Evolutionary conservation across 2,329 filamentous ascomycete genomes (phyloP), one percentile per base, ranked within the genome.

Genomic region (Paracoccidioides brasiliensis): DNA sequence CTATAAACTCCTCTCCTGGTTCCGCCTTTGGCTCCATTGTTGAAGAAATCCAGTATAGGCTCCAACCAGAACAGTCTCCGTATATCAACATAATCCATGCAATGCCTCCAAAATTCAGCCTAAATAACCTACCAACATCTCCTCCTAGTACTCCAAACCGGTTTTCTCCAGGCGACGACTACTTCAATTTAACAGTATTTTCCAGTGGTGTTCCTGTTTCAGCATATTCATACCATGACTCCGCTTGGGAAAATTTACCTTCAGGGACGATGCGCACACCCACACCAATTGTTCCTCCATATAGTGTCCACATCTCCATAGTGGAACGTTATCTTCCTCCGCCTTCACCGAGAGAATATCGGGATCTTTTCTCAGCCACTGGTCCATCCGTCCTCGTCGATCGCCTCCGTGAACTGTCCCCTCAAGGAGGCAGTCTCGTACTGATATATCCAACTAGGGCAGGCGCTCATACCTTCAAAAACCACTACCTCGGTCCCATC

Each of bases 311-410:
- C 55, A 70, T 84, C 43, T 79, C 80, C 1, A 73, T 84, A 10
- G 74, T 84, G 3, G 82, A 85, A 67, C 78, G 82, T 41, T 84
- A 82, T 65, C 80, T 85, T n/a, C 82, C 82, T 15, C 81, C 82
- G 2, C 76, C 80, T 0, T 81, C 76, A 28, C 64, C 70, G 0
- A 75, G 79, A 60, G 82, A 85, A 63, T 82, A 81, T 57, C 67
- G 72, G 37, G 77, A 81, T 59, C 76, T 84, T 63, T 84, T 84
- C 65, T 73, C 70, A 14, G 68, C 74, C 3, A 73, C 70, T 46
- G 76, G 78, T 4, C 76, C 75, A 2, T 84, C 81, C 0, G 72
- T 81, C 51, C 71, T 85, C 1, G 76, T 81, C 43, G 81, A 85
- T 63, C 78, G 82, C 28, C 69, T 85, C 28, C 71, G 75, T 32